Percentiles rank a stretch among this genome's conserved stretches.
Conservation (phyloP, 768 basidiomycete genomes). For the Cystoderma amianthinum region DNA sequence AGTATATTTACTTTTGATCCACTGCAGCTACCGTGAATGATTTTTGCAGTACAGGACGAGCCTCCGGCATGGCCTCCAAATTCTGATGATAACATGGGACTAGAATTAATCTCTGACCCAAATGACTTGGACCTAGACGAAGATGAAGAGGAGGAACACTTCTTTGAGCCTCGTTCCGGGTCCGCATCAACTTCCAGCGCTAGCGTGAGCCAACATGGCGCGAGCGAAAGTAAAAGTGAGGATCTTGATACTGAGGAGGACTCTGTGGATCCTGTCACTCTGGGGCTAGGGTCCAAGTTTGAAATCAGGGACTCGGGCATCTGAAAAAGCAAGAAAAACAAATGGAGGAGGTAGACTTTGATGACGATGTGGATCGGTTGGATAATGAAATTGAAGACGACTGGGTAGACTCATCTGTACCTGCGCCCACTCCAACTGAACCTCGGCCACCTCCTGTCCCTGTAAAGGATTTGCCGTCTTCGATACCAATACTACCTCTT, state of each 20-base stretch:
- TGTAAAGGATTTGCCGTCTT: too few relatives aligned
- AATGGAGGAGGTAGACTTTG: slow-evolving; percentile 17
- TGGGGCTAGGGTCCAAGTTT: slow-evolving; percentile 43
- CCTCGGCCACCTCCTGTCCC: too few relatives aligned
- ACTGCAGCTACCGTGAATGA: slow-evolving; percentile 51
- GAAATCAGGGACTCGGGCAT: slow-evolving; percentile 17
- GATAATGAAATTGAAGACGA: slow-evolving; percentile 50
- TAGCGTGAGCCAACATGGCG: slow-evolving; percentile 19
- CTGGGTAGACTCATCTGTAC: slow-evolving; percentile 65
- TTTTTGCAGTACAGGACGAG: slow-evolving; percentile 85
- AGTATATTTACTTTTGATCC: slow-evolving; percentile 7
- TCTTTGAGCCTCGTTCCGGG: slow-evolving; percentile 46
- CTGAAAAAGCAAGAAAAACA: slow-evolving; percentile 17
- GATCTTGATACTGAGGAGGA: slow-evolving; percentile 71
- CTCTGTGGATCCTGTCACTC: slow-evolving; percentile 62
- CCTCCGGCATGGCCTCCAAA: slow-evolving; percentile 79
- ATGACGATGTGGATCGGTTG: slow-evolving; percentile 22
- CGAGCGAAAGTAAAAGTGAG: slow-evolving; percentile 34
- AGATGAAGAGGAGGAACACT: slow-evolving; percentile 38
- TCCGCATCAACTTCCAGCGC: slow-evolving; percentile 31
- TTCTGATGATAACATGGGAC: slow-evolving; percentile 67
- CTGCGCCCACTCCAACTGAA: slow-evolving; percentile 15
- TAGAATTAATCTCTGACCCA: slow-evolving; percentile 80
- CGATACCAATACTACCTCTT: background rate
- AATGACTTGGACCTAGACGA: slow-evolving; percentile 53